Conservation (phyloP, 2,329 filamentous ascomycete species). For the Diaporthe sp. region DNA sequence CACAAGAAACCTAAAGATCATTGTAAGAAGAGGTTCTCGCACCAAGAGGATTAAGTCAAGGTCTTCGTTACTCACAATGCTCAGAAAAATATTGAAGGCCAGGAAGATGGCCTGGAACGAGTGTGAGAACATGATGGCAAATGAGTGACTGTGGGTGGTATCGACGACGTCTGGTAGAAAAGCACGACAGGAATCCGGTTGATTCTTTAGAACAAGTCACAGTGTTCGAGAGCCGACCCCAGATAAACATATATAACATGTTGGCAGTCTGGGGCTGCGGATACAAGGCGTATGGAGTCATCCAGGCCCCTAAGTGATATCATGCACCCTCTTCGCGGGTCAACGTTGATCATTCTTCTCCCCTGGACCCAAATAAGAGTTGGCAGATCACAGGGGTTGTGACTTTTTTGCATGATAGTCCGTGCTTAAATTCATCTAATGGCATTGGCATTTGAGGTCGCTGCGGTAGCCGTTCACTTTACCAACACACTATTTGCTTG, state of each 20-base stretch:
- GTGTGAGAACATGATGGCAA: background rate
- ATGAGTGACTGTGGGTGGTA: background rate
- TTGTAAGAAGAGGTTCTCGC: background rate
- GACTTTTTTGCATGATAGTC: background rate
- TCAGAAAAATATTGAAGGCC: background rate
- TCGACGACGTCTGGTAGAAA: too few relatives aligned
- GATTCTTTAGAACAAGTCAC: background rate
- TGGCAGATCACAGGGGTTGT: background rate
- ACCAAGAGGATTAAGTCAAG: accelerated
- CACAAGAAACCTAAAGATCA: background rate
- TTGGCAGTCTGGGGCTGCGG: too few relatives aligned
- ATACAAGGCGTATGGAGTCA: too few relatives aligned
- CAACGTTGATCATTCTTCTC: background rate
- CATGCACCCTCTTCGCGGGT: background rate
- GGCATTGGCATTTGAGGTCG: background rate
- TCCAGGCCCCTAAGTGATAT: too few relatives aligned
- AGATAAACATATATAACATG: background rate
- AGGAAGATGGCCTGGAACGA: background rate
- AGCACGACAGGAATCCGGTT: accelerated
- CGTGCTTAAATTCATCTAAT: background rate
- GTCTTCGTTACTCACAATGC: background rate
- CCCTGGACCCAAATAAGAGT: background rate
- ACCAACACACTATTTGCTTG: too few relatives aligned
- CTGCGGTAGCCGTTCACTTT: too few relatives aligned
- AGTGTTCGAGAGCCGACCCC: accelerated